Evolutionary conservation across 352 stramenopile genomes (phyloP).

Genomic region (Pythium monospermum): DNA sequence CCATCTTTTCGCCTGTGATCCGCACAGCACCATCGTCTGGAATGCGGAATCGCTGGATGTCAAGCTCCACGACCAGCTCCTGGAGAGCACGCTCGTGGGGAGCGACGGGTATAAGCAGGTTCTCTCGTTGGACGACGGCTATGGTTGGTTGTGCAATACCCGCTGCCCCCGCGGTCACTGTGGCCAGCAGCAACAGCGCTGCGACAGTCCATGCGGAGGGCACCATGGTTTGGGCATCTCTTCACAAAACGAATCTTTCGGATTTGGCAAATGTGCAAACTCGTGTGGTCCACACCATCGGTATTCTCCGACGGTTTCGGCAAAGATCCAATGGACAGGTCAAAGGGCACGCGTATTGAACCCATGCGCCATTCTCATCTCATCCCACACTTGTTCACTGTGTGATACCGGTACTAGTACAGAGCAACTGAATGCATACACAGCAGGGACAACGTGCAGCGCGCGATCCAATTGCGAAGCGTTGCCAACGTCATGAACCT

Average conservation of each 20-base stretch:
- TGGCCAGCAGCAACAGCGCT: not conserved
- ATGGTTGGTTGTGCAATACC: not conserved
- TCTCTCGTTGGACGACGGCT: conserved; percentile 14
- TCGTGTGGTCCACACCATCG: too few species aligned
- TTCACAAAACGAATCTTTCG: not conserved
- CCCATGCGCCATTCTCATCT: not conserved
- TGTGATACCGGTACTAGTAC: too few species aligned
- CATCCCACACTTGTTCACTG: not conserved
- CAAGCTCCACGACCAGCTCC: conserved; percentile 24
- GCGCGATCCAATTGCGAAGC: too few species aligned
- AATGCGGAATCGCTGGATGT: conserved; percentile 24
- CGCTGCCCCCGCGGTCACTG: not conserved
- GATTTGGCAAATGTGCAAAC: too few species aligned
- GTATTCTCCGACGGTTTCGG: too few species aligned
- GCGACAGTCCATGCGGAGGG: not conserved
- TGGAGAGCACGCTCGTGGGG: conserved; percentile 10
- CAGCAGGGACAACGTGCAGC: too few species aligned
- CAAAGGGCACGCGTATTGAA: conserved; percentile 10
- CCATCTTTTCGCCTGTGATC: conserved; percentile 32
- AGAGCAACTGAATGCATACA: too few species aligned
- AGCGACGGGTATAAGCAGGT: conserved; percentile 28
- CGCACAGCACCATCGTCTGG: conserved; percentile 35
- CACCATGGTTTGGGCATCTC: too few species aligned
- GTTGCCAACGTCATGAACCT: too few species aligned
- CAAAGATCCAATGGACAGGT: conserved; percentile 11